Base-by-base conservation (phyloP, 192 early-diverging fungal genomes). In the Podila verticillata region DNA sequence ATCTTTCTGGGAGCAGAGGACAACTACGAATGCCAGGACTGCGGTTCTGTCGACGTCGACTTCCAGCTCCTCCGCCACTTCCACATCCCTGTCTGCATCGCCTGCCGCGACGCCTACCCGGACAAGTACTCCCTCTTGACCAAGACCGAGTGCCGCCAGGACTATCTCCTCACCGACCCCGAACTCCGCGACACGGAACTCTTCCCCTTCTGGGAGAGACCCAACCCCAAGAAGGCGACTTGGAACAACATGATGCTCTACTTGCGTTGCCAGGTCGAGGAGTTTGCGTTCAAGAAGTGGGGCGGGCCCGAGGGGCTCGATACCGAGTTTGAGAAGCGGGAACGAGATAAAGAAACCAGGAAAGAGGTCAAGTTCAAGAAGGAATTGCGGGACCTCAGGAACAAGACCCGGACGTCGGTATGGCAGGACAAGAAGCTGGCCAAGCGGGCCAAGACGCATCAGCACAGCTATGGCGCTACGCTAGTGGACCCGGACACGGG, bases 181-280 rank as follows among this genome's bases (percentile, higher is more conserved):
- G 97, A 98, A 85, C 84, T 98, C n/a, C 84, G 90, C 8, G 96
- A 97, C 78, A 74, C 78, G 6, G 88, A 90, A 20, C 72, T 90
- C 48, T 87, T 99, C 29, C 94, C 95, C 0, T 85, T 87, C 51
- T 97, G 95, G 93, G 89, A 92, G 36, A 92, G 93, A 69, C 92
- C 96, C 31, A 99, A 99, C 73, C 98, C 98, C 30, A 94, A 93
- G 71, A 98, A 98, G 70, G 89, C 93, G 0, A 96, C 95, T 3
- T 99, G 96, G 91, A 95, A 95, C 84, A 96, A 96, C 83, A 99
- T 99, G 98, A 90, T 96, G 79, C 84, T 99, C 22, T 99, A 95
- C 66, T 84, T 97, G 22, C 87, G 96, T 19, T 84, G 85, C 66
- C 92, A 95, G 75, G 93, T 98, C 6, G 98, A 99, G 78, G 84